Base-by-base conservation (phyloP, 2,329 filamentous ascomycete genomes). In the Aspergillus viridinutans region DNA sequence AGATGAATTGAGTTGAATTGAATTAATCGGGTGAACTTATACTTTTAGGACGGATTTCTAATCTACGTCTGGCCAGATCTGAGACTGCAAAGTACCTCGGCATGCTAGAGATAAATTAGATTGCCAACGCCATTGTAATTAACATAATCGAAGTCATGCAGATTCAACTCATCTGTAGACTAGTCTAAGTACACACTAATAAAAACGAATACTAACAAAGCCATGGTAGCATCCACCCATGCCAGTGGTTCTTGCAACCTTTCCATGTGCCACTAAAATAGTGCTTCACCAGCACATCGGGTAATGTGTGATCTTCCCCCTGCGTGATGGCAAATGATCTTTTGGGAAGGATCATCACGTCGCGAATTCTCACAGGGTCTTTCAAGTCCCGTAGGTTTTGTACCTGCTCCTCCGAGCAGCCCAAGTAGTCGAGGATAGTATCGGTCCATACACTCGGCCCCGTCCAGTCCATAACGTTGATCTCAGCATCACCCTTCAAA, bases 251-350 rank as follows among this genome's bases (percentile, higher is more conserved):
- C 23, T 47, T 47, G 21, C 43, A 47, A 47, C 21, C 12, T 38
- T 55, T 55, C 53, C 53, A 55, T n/a, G 47, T 55, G 38, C 53
- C 53, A 4, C 23, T 32, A 26, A 55, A 55, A 55, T 55, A 55
- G 35, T 55, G 53, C 35, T 55, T 55, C n/a, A 55, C 48, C 53
- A 55, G 21, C 20, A 55, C 53, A 26, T 47, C 48, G 4, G 48
- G 20, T n/a, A 20, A 40, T 2, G 23, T 23, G n/a, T 55, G 53
- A 29, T 55, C 53, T 28, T 55, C 53, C 17, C 53, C 53, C n/a
- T 51, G 53, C 2, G 48, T 49, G 25, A 55, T 17, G 2, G 53
- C 53, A 42, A 55, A 51, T 12, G 47, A 42, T 42, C 53, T 14
- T 8, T 49, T 49, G 10, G 53, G 53, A 9, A 55, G 38, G 12